A percentile compares a stretch with the other conserved stretches of the same genome.
Evolutionary conservation across 371 early-diverging fungal genomes (phyloP).

Genomic region (Mucor plumbeus): DNA sequence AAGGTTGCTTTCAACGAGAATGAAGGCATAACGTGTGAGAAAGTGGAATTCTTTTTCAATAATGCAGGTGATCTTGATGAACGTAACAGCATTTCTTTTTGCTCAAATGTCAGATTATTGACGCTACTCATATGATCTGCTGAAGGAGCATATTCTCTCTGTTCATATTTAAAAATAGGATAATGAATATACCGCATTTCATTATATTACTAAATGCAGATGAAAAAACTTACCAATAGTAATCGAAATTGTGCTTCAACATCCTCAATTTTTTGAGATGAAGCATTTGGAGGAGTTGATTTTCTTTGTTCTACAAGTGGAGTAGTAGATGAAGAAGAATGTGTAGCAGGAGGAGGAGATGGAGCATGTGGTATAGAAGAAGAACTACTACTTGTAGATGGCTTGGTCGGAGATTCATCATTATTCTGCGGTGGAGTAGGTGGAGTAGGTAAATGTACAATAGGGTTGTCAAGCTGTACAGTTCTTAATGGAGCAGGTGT

Average conservation of each 20-base stretch:
- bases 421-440: constrained; percentile 14
- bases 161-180: neutral
- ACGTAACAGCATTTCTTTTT: constrained; percentile 46
- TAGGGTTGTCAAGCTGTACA: constrained; percentile 36
- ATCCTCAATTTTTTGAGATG: constrained; percentile 32
- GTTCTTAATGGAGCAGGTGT: constrained; percentile 41
- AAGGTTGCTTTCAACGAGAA: constrained; percentile 37
- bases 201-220: neutral
- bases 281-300: constrained; percentile 15
- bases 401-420: neutral
- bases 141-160: constrained; percentile 53
- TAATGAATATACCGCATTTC: neutral
- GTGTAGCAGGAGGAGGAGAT: constrained; percentile 1
- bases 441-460: constrained; percentile 32
- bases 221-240: constrained; percentile 37
- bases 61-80: constrained; percentile 44
- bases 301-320: constrained; percentile 8
- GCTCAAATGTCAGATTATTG: constrained; percentile 43
- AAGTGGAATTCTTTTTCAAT: constrained; percentile 42
- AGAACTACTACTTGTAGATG: neutral
- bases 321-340: constrained; percentile 6
- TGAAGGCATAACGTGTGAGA: constrained; percentile 29
- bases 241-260: constrained; percentile 50
- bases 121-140: constrained; percentile 42
- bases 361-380: constrained; percentile 2